Evolutionary conservation across 1,284 basidiomycete genomes (phyloP).

Genomic region (Singerocomus inundabilis): DNA sequence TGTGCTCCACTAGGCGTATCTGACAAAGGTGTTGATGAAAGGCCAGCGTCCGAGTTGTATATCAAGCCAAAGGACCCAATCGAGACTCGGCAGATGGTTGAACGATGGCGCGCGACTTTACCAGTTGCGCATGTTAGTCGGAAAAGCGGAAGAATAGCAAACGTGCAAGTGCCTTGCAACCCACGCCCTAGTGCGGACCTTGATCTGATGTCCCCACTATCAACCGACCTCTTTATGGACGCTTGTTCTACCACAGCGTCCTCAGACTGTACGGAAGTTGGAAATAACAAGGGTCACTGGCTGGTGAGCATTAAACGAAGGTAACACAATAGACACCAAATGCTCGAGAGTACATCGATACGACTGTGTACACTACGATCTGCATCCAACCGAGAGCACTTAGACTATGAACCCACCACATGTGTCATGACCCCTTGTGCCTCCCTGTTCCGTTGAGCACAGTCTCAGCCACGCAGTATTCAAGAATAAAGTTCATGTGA

Average conservation of each 20-base stretch:
- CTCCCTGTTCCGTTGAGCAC: constrained; percentile 41
- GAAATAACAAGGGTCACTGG: constrained; percentile 33
- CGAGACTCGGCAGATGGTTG: constrained; percentile 33
- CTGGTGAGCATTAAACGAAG: constrained; percentile 30
- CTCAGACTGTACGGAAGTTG: constrained; percentile 34
- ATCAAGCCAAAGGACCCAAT: constrained; percentile 24
- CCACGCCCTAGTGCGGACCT: constrained; percentile 6
- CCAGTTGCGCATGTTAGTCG: constrained; percentile 15
- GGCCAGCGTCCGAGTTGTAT: constrained; percentile 12
- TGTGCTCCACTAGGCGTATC: constrained; percentile 17
- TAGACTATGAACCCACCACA: neutral
- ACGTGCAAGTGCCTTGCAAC: constrained; percentile 6
- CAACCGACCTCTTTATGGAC: constrained; percentile 29
- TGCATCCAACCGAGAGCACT: neutral
- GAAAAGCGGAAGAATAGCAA: constrained; percentile 16
- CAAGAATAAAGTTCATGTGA: constrained; percentile 69
- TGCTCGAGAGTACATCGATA: neutral
- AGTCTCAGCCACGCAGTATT: constrained; percentile 58
- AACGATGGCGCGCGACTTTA: constrained; percentile 30
- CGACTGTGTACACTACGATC: neutral
- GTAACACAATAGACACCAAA: constrained; percentile 6
- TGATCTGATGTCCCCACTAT: constrained; percentile 21
- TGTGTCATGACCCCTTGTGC: constrained; percentile 9
- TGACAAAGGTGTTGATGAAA: constrained; percentile 20
- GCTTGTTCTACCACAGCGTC: constrained; percentile 30